Evolutionary conservation across 345 rosid genomes (phyloP), one percentile per base, ranked within the genome.

Genomic region (Rhizophora apiculata): DNA sequence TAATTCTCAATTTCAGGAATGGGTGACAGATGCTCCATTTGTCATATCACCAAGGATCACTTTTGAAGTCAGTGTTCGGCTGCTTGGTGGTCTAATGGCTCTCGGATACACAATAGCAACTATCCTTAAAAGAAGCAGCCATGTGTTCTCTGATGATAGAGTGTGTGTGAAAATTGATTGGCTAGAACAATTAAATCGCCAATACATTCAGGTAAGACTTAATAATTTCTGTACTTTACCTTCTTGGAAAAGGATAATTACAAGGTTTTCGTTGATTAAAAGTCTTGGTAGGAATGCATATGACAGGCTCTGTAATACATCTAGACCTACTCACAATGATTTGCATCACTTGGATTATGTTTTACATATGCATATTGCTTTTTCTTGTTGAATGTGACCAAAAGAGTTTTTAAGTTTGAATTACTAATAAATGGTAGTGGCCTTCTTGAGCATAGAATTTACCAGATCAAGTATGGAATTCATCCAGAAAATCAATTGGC

Each of bases 31-130:
- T 83, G 73, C n/a, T 75, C 99, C 98, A 49, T 96, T 96, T 82
- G 96, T 96, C 49, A 96, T 96, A 80, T 96, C 99, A 46, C 99
- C 99, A 61, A 88, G 99, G 81, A 96, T 96, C 74, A 92, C 96
- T 19, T 96, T 96, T 82, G 98, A 90, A 89, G 99, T 92, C 57
- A 87, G 93, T 48, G 99, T 96, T 63, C 96, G 98, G 62, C 96
- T 96, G 71, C 99, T 96, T 64, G 98, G 99, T 77, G 98, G 99
- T 72, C 86, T 96, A 62, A 96, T 96, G 99, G 95, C 99, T 53
- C 71, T 96, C 78, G 99, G 97, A 72, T 96, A 96, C 79, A 96
- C 98, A 59, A 92, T 96, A 81, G 93, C 98, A 67, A 69, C 97
- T 65, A 96, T 96, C 73, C 98, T 96, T 72, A 89, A 92, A 85